A percentile compares a stretch with the other conserved stretches of the same genome.
Conservation (phyloP, 441 rosid genomes). For the Populus hybrid region DNA sequence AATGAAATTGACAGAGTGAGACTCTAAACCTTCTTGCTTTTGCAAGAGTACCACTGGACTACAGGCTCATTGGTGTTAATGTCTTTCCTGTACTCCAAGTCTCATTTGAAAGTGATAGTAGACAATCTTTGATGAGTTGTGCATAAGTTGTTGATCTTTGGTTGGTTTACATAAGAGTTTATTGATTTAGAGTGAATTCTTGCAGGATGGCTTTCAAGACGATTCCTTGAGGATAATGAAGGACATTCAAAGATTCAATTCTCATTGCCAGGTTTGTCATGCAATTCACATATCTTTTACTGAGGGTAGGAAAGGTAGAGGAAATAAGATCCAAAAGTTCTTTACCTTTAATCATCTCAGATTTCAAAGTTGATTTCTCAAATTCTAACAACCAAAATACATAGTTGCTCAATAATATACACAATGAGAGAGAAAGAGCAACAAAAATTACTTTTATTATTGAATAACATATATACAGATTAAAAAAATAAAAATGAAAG, state of each 20-base stretch:
- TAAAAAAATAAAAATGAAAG: background rate
- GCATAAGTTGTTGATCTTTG: background rate
- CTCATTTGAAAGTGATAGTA: background rate
- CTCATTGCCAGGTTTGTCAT: conserved; percentile 68
- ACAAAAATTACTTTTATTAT: background rate
- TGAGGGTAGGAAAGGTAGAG: background rate
- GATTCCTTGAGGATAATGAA: conserved; percentile 88
- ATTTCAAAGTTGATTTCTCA: background rate
- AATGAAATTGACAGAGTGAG: background rate
- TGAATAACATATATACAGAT: background rate
- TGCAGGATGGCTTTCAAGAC: conserved; percentile 91
- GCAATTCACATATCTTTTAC: background rate
- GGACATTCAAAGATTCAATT: conserved; percentile 56
- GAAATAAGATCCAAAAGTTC: background rate
- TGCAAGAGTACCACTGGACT: background rate
- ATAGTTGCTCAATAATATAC: background rate
- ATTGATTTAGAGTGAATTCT: conserved; percentile 8
- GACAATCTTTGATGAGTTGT: background rate
- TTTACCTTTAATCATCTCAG: background rate
- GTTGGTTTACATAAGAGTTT: conserved; percentile 6
- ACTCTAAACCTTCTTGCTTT: background rate
- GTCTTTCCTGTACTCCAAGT: background rate
- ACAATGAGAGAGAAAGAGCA: background rate
- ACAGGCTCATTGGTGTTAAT: background rate
- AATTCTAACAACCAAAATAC: background rate